Evolutionary conservation across 768 basidiomycete species (phyloP).

Genomic region (Rhizopogon sp.): DNA sequence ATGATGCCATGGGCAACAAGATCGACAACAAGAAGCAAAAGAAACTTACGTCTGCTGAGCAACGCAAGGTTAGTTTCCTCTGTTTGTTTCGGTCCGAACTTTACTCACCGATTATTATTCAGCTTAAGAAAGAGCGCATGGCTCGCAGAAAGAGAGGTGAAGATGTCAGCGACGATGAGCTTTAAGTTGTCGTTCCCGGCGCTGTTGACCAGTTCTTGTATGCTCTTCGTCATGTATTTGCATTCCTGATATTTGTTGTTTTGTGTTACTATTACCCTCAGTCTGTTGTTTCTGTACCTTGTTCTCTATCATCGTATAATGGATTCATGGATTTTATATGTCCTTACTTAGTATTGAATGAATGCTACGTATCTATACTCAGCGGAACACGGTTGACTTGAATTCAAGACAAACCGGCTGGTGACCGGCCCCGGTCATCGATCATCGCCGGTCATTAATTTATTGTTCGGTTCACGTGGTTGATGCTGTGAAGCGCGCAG

Average conservation of each 20-base stretch:
- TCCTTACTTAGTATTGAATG: not conserved
- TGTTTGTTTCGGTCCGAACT: not conserved
- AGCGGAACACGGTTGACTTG: too few species aligned
- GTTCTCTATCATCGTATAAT: constrained; percentile 16
- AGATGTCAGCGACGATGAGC: constrained; percentile 63
- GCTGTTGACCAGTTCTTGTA: constrained; percentile 5
- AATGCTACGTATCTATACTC: not conserved
- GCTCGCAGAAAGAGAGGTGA: constrained; percentile 85
- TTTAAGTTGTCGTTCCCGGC: constrained; percentile 21
- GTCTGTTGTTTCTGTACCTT: constrained; percentile 16
- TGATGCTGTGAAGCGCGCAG: not conserved
- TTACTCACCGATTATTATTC: constrained; percentile 9
- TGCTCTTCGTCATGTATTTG: constrained; percentile 3
- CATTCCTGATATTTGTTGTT: constrained; percentile 1
- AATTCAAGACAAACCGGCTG: too few species aligned
- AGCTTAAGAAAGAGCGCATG: constrained; percentile 93
- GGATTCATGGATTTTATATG: constrained; percentile 3
- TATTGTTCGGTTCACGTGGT: not conserved
- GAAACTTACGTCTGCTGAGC: constrained; percentile 80
- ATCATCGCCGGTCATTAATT: too few species aligned
- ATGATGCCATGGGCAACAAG: constrained; percentile 99
- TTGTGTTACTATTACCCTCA: constrained; percentile 2
- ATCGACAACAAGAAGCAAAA: constrained; percentile 78
- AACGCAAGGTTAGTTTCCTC: constrained; percentile 57
- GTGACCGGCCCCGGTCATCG: not conserved